These are phyloP conservation scores for Panus rudis DNA, from an alignment of 768 basidiomycete species.

Conservation along the genomic window DNA sequence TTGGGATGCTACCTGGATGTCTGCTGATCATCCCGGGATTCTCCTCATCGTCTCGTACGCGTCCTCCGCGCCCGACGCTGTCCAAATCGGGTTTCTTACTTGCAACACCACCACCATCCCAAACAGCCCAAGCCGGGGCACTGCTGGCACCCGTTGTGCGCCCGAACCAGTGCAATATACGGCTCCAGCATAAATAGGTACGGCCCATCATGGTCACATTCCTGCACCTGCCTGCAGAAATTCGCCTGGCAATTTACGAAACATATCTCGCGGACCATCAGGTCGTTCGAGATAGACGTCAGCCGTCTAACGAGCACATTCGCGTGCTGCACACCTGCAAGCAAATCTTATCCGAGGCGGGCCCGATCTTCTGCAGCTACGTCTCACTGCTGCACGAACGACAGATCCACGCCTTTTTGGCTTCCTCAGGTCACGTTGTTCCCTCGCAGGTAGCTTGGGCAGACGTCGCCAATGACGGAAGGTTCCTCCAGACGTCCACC, in stretches of 20 bases:
- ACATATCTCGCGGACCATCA: slow-evolving; percentile 22
- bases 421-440: slow-evolving; percentile 13
- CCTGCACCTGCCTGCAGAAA: slow-evolving; percentile 25
- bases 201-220: too few relatives aligned
- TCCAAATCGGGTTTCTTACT: too few relatives aligned
- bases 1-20: too few relatives aligned
- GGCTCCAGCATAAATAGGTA: too few relatives aligned
- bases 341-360: slow-evolving; percentile 26
- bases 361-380: slow-evolving; percentile 22
- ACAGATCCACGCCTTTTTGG: slow-evolving; percentile 26
- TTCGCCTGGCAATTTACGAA: slow-evolving; percentile 30
- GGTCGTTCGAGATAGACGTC: slow-evolving; percentile 13
- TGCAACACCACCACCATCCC: too few relatives aligned
- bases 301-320: slow-evolving; percentile 31
- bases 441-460: slow-evolving; percentile 24
- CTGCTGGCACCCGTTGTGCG: too few relatives aligned
- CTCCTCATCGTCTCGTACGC: too few relatives aligned
- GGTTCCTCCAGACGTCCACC: slow-evolving; percentile 17
- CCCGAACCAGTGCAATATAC: too few relatives aligned
- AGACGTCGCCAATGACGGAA: slow-evolving; percentile 36
- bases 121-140: too few relatives aligned
- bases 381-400: slow-evolving; percentile 32
- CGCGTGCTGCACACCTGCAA: slow-evolving; percentile 26
- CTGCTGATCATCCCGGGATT: too few relatives aligned
- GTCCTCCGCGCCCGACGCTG: too few relatives aligned